Evolutionary conservation across 225 moss, liverwort and hornwort species (phyloP).

Genomic region (Sphagnum tenellum): DNA sequence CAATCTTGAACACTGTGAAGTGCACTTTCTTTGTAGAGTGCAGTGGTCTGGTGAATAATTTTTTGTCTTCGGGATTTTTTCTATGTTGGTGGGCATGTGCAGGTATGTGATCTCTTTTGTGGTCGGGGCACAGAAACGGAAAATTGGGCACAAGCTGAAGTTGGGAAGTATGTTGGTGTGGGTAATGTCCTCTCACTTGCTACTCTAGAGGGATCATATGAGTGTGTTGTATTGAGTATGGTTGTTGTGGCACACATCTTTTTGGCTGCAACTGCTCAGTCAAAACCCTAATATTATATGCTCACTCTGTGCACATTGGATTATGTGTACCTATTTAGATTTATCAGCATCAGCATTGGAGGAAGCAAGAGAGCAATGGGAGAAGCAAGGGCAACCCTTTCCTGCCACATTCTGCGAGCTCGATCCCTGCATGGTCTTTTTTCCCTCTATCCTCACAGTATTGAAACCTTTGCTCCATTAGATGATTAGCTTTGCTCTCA

Average conservation of each 20-base stretch:
- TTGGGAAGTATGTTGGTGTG: constrained; percentile 9
- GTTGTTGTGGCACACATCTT: no score
- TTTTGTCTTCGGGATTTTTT: no score
- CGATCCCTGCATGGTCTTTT: constrained; percentile 85
- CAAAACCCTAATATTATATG: no score
- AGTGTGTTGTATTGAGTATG: not conserved
- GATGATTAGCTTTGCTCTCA: not conserved
- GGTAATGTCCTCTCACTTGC: not conserved
- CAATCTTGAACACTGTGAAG: no score
- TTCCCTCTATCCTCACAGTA: not conserved
- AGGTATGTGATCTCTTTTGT: constrained; percentile 13
- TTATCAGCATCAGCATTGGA: constrained; percentile 87
- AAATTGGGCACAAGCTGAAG: constrained; percentile 11
- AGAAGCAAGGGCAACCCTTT: constrained; percentile 57
- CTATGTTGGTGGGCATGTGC: not conserved
- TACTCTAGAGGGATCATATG: not conserved
- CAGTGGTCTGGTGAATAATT: not conserved
- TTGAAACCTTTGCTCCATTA: not conserved
- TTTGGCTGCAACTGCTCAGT: no score
- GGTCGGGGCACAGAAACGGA: constrained; percentile 9
- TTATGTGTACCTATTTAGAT: constrained; percentile 22
- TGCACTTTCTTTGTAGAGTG: constrained; percentile 1
- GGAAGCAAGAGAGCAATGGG: constrained; percentile 92
- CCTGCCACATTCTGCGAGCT: constrained; percentile 80
- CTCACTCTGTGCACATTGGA: no score